Evolutionary conservation across 345 rosid species (phyloP).

Genomic region (Gossypium thurberi): DNA sequence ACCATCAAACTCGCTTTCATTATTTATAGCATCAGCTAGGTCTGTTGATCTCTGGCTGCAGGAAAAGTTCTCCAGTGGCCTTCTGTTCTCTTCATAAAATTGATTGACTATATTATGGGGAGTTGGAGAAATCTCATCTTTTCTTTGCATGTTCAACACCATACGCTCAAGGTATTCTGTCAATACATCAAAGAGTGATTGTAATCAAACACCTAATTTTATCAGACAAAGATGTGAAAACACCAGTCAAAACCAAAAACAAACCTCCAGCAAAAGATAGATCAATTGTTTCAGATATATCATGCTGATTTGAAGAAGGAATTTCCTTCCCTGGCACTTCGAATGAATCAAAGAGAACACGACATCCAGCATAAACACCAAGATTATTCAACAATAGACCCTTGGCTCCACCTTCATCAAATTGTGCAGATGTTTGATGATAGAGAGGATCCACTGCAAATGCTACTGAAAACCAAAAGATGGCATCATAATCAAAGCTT

Average conservation of each 20-base stretch:
- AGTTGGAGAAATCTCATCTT: constrained; percentile 77
- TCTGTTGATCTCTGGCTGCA: constrained; percentile 35
- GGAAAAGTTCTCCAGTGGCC: constrained; percentile 47
- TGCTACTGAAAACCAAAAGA: constrained; percentile 53
- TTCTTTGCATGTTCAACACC: constrained; percentile 50
- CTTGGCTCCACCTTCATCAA: constrained; percentile 96
- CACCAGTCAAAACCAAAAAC: constrained; percentile 19
- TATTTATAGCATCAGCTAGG: constrained; percentile 29
- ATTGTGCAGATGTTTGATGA: constrained; percentile 95
- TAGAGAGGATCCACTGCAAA: constrained; percentile 94
- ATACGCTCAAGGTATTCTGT: constrained; percentile 67
- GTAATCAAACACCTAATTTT: background rate
- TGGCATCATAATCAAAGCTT: constrained; percentile 12
- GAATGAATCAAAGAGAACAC: constrained; percentile 82
- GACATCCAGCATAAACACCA: constrained; percentile 81
- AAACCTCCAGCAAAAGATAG: constrained; percentile 74
- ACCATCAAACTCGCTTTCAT: constrained; percentile 39
- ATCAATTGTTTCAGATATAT: constrained; percentile 52
- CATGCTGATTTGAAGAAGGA: constrained; percentile 37
- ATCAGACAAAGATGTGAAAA: background rate
- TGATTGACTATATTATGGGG: constrained; percentile 46
- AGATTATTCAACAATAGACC: constrained; percentile 83
- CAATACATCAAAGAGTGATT: constrained; percentile 16
- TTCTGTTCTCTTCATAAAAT: constrained; percentile 66
- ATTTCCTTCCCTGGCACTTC: constrained; percentile 75